Conservation (phyloP, 352 stramenopile species). For the Phytopythium ostracodes region DNA sequence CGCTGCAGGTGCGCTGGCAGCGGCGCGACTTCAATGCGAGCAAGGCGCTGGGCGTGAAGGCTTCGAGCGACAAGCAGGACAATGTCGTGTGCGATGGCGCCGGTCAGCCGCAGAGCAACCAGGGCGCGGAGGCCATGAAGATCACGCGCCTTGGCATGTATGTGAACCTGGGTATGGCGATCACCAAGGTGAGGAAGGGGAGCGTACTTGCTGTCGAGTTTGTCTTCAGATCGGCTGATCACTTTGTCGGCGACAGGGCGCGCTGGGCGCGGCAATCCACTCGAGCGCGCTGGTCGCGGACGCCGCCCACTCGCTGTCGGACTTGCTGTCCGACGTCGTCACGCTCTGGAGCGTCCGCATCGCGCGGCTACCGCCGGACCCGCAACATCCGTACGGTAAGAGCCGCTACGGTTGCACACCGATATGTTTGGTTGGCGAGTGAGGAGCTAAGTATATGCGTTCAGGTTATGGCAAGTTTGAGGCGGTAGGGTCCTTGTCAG, state of each 20-base stretch:
- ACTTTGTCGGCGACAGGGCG: constrained; percentile 31
- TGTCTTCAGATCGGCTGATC: neutral
- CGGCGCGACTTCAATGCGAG: constrained; percentile 13
- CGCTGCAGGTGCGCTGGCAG: constrained; percentile 8
- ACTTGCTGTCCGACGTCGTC: constrained; percentile 96
- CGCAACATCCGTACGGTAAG: constrained; percentile 86
- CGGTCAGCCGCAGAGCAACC: constrained; percentile 9
- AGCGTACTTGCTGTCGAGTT: too few species aligned
- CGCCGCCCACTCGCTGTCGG: constrained; percentile 93
- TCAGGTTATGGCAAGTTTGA: constrained; percentile 88
- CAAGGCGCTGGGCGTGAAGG: constrained; percentile 9
- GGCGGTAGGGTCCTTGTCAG: constrained; percentile 80
- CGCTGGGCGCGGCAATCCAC: constrained; percentile 68
- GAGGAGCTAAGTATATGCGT: neutral
- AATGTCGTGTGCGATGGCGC: neutral
- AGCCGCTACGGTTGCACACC: neutral
- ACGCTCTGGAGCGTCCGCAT: constrained; percentile 94
- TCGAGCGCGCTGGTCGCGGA: constrained; percentile 94
- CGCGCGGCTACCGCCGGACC: constrained; percentile 91
- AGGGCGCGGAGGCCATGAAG: constrained; percentile 65
- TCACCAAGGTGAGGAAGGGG: constrained; percentile 64
- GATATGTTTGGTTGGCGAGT: too few species aligned
- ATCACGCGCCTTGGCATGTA: constrained; percentile 92
- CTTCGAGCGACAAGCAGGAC: neutral
- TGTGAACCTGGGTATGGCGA: constrained; percentile 90